These are phyloP conservation scores for Penicillium sp. DNA, from an alignment of 2,329 filamentous ascomycete genomes.

Conservation along the genomic window DNA sequence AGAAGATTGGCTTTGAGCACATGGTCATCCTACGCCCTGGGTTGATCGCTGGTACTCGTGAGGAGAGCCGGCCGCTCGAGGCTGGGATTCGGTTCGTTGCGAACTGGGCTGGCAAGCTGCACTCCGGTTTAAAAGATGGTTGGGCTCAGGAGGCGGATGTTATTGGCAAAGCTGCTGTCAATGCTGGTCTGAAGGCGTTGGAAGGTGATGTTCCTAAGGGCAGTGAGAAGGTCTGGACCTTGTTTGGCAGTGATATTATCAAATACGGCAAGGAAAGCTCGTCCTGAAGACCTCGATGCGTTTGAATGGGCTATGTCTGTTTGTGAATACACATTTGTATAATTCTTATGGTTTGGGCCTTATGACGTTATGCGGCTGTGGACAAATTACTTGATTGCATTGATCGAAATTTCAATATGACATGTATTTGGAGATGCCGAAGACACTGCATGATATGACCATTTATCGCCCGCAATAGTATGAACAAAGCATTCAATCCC, in stretches of 20 bases:
- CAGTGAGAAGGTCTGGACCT: conserved; percentile 40
- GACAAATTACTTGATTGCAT: not conserved
- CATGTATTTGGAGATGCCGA: not conserved
- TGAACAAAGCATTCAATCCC: conserved; percentile 3
- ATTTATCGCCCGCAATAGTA: not conserved
- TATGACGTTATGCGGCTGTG: not conserved
- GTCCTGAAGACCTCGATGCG: not conserved
- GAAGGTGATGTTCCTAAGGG: conserved; percentile 38
- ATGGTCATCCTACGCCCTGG: conserved; percentile 73
- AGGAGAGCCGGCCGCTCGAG: conserved; percentile 60
- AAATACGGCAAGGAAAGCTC: conserved; percentile 19
- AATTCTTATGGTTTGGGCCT: not conserved
- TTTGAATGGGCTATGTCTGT: not conserved
- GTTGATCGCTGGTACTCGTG: conserved; percentile 68
- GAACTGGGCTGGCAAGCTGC: conserved; percentile 53
- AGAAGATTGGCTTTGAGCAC: conserved; percentile 70
- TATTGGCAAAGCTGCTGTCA: conserved; percentile 53
- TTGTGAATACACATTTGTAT: not conserved
- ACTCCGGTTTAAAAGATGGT: conserved; percentile 56
- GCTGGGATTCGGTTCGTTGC: conserved; percentile 56
- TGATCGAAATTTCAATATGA: not conserved
- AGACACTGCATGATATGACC: not conserved
- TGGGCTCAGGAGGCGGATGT: conserved; percentile 72
- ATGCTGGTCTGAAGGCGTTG: conserved; percentile 38
- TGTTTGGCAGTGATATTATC: conserved; percentile 40